A percentile compares a stretch with the other conserved stretches of the same genome.
Conservation (phyloP, 257 asterid species). For the Penstemon davidsonii region DNA sequence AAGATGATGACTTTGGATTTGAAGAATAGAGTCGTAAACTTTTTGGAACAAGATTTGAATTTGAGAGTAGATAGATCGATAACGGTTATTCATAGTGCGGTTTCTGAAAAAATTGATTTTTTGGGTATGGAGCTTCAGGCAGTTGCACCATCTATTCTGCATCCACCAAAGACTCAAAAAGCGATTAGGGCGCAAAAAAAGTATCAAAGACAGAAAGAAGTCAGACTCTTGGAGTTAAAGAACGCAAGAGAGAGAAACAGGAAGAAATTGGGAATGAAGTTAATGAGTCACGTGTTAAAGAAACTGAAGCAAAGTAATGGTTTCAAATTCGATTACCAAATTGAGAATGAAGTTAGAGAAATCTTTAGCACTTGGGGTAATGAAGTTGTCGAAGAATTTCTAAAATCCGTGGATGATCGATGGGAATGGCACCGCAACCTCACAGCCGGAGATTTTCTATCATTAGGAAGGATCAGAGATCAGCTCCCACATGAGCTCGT, state of each 20-base stretch:
- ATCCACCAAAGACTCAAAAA: conserved; percentile 68
- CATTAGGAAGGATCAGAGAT: conserved; percentile 67
- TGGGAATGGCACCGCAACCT: conserved; percentile 78
- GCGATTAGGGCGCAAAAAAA: conserved; percentile 86
- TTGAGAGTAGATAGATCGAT: conserved; percentile 54
- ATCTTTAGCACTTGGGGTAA: conserved; percentile 74
- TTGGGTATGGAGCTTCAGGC: conserved; percentile 97
- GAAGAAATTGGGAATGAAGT: conserved; percentile 76
- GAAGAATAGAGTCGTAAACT: conserved; percentile 52
- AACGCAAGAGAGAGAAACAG: conserved; percentile 79
- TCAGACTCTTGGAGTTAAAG: conserved; percentile 62
- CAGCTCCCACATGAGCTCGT: conserved; percentile 79
- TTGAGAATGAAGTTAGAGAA: conserved; percentile 62
- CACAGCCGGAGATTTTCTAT: conserved; percentile 78
- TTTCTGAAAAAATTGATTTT: conserved; percentile 81
- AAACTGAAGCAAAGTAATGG: conserved; percentile 58
- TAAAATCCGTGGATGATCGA: conserved; percentile 66
- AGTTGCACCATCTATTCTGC: conserved; percentile 75
- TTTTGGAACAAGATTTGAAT: conserved; percentile 52
- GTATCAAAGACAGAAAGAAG: conserved; percentile 87
- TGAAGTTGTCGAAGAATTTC: conserved; percentile 63
- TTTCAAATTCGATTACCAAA: conserved; percentile 51
- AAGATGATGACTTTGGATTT: conserved; percentile 66
- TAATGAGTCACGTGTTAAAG: conserved; percentile 60
- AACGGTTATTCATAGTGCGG: conserved; percentile 80